phyloP scores from a whole-genome alignment of 2,329 filamentous ascomycete genomes.

The Zymoseptoria tritici region DNA sequence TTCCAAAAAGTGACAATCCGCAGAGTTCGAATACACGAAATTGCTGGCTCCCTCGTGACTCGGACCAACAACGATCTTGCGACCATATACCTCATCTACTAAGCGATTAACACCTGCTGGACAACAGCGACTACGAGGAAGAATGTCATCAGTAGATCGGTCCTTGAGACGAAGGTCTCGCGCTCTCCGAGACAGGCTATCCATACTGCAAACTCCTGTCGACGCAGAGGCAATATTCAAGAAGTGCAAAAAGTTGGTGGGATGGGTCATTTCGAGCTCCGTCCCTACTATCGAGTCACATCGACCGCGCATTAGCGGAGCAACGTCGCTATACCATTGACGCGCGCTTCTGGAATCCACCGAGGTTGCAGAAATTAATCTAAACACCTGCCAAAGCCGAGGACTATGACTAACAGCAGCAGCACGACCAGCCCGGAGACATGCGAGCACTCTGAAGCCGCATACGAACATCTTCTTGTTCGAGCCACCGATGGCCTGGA shows the following conservation, averaged over 20 bases:
- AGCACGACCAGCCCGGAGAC: not conserved
- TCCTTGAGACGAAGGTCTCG: slow-evolving; percentile 35
- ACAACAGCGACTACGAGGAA: slow-evolving; percentile 11
- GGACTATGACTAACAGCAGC: not conserved
- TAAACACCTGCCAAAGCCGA: not conserved
- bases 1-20: no score
- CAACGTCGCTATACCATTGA: not conserved
- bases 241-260: not conserved
- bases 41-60: slow-evolving; percentile 4
- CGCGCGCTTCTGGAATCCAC: no score
- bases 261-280: not conserved
- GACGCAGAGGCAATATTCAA: slow-evolving; percentile 36
- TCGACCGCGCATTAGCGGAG: not conserved
- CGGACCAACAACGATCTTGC: slow-evolving; percentile 24
- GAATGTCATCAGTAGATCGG: slow-evolving; percentile 2
- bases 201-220: slow-evolving; percentile 22
- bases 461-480: not conserved
- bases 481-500: not conserved
- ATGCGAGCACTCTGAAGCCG: not conserved
- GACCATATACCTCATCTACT: slow-evolving; percentile 43
- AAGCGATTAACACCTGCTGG: slow-evolving; percentile 40
- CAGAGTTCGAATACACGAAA: no score
- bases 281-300: not conserved
- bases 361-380: not conserved
- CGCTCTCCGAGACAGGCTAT: slow-evolving; percentile 37